Evolutionary conservation across 2,329 filamentous ascomycete genomes (phyloP), one percentile per base, ranked within the genome.

Genomic region (Aspergillus sp.): DNA sequence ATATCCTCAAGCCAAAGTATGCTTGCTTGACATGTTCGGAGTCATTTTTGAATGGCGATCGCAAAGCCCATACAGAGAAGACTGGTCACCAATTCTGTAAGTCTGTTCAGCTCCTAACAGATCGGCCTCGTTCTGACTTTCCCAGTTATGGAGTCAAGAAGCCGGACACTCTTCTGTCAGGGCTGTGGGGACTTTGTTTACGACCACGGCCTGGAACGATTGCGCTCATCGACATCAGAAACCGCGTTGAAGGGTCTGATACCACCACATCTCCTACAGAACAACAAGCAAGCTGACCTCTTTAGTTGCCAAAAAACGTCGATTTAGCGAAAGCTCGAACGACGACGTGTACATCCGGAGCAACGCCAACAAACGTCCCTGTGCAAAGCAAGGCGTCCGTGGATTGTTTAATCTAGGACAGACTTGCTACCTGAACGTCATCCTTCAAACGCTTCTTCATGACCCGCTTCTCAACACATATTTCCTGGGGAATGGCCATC

Each of bases 361-460:
- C 54, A 95, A 96, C 66, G 92, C 91, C 11, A 86, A 82, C 24
- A 82, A 85, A 52, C 86, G 89, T 6, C 88, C 90, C 11, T 96
- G 93, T 67, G 85, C 89, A 51, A 91, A 90, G 16, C 91, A 88
- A 60, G 93, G 94, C 9, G 83, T 96, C 36, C 85, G 94, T 33
- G 93, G 93, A 30, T 87, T 99, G 55, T 96, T 95, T 73, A 99
- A 97, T 66, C 93, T 96, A 69, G 94, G 93, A n/a, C 91, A 95
- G 53, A 97, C 94, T 10, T 99, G 93, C 76, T 99, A 96, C 73
- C 93, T 97, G 81, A 95, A 94, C 63, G 93, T 96, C 26, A 91
- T 97, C 45, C 79, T 99, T 14, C 94, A 97, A 71, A 91, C 88
- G 51, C 85, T 99, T 62, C 82, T 97, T 50, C 93, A 96, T 75